These are phyloP conservation scores for Eucalyptus brandiana DNA, from an alignment of 345 rosid species.

Conservation along the genomic window DNA sequence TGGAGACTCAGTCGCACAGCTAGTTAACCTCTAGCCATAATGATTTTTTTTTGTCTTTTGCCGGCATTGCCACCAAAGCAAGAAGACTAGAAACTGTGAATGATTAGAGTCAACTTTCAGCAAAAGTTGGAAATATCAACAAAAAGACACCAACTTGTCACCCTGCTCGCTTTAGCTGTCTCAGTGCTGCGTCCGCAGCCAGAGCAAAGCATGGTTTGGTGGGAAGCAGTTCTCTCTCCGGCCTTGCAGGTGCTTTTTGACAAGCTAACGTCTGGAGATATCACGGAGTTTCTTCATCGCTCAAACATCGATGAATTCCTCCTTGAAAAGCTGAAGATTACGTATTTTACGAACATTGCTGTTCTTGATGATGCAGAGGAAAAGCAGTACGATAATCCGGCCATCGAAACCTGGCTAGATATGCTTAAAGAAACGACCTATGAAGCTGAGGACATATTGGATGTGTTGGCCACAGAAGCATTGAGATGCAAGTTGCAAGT, in stretches of 20 bases:
- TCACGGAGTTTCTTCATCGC: neutral
- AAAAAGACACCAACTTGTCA: neutral
- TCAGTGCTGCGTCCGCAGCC: neutral
- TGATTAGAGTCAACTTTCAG: neutral
- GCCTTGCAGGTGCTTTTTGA: neutral
- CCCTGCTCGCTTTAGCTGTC: neutral
- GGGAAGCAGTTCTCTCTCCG: neutral
- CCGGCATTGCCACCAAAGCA: neutral
- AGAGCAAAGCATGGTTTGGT: neutral
- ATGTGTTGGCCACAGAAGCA: constrained; percentile 8
- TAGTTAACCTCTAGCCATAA: neutral
- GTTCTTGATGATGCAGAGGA: constrained; percentile 14
- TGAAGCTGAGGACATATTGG: constrained; percentile 14
- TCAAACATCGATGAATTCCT: neutral
- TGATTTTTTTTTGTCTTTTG: neutral
- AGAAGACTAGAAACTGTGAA: neutral
- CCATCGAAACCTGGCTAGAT: neutral
- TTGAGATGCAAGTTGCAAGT: neutral
- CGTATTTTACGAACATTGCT: neutral
- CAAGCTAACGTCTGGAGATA: neutral
- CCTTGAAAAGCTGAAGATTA: neutral
- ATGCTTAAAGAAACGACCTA: neutral
- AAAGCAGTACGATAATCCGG: neutral
- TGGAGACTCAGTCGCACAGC: neutral
- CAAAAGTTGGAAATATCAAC: neutral